Evolutionary conservation across 2,329 filamentous ascomycete genomes (phyloP), one percentile per base, ranked within the genome.

Genomic region (Lasiodiplodia sp.): DNA sequence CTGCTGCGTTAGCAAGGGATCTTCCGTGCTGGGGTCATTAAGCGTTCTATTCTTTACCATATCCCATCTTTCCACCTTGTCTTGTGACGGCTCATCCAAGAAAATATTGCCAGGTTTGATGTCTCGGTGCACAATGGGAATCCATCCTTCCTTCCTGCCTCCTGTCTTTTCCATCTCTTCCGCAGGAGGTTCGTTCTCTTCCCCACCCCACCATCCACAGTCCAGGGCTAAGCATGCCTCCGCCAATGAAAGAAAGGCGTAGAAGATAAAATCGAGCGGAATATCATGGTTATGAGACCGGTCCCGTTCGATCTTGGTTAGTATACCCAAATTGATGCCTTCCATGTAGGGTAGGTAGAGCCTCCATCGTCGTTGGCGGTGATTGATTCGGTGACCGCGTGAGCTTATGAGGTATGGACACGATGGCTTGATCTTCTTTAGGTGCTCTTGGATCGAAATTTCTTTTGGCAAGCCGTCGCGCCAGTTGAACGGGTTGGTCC

Each of bases 91-190:
- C 23, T 7, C 14, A 16, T 40, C 58, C 25, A 63, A 2, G 18
- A 63, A 51, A 2, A 23, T 16, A 7, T 63, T 63, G 18, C 4
- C 16, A 18, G 18, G 8, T 28, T 63, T 63, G 25, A 63, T 34
- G 14, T 63, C 58, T 12, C 58, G 58, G 34, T 63, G 58, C 23
- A 63, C 40, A 7, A 63, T 63, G 11, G 58, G 58, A n/a, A 63
- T 44, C 58, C 58, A 63, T 4, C 58, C 58, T 7, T 49, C 40
- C 28, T 34, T 49, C 40, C 58, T 63, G 11, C 58, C 25, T 2
- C 12, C 18, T 14, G 47, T 63, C 25, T 63, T 31, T 18, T 16
- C 21, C 25, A 34, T 8, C 25, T 51, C 58, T 16, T 31, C 25
- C 25, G 10, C 4, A 34, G 18, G 10, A 6, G 40, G 40, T 34